Conservation (phyloP, 176 grass and related monocot genomes). For the Oryza officinalis region DNA sequence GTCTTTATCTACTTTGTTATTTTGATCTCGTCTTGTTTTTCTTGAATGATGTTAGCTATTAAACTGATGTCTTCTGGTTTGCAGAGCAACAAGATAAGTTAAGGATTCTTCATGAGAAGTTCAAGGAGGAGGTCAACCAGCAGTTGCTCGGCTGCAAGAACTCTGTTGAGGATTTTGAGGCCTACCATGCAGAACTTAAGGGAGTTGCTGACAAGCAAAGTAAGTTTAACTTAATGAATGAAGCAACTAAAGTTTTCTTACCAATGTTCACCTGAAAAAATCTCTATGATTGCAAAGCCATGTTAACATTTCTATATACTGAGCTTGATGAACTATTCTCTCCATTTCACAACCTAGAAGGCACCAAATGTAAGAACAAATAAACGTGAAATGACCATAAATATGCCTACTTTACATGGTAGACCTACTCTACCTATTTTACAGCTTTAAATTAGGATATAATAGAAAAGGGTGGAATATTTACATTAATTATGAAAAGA, state of each 20-base stretch:
- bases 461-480: background rate
- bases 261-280: background rate
- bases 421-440: background rate
- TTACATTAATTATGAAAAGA: background rate
- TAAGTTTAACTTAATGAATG: slow-evolving; percentile 46
- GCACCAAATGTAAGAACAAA: background rate
- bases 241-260: slow-evolving; percentile 16
- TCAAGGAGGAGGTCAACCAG: slow-evolving; percentile 76
- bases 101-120: slow-evolving; percentile 75
- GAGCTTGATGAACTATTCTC: background rate
- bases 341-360: background rate
- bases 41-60: slow-evolving; percentile 28
- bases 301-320: slow-evolving; percentile 16
- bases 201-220: slow-evolving; percentile 74
- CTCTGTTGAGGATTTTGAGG: slow-evolving; percentile 70
- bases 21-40: slow-evolving; percentile 7
- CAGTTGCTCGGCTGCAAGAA: slow-evolving; percentile 67
- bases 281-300: background rate
- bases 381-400: background rate
- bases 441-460: background rate
- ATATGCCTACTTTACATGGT: background rate
- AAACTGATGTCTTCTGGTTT: slow-evolving; percentile 20
- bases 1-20: slow-evolving; percentile 14
- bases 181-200: slow-evolving; percentile 77
- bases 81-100: slow-evolving; percentile 80